Conservation (phyloP, 257 asterid genomes). For the Capsicum baccatum region DNA sequence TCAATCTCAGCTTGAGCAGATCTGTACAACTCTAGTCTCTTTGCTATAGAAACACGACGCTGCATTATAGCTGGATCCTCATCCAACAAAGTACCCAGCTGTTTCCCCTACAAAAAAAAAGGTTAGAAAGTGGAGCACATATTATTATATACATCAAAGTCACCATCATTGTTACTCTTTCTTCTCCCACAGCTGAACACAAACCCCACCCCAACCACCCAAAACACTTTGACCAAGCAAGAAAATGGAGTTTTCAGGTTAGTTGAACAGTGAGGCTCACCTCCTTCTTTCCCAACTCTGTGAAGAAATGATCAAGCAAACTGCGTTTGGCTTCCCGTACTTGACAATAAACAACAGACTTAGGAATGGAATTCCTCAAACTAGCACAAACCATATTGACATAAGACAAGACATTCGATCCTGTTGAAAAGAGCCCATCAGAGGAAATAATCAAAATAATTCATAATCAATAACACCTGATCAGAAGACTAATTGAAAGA, state of each 20-base stretch:
- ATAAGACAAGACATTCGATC: slow-evolving; percentile 86
- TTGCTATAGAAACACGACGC: slow-evolving; percentile 70
- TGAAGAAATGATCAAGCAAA: slow-evolving; percentile 89
- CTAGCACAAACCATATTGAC: slow-evolving; percentile 95
- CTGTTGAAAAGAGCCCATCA: slow-evolving; percentile 45
- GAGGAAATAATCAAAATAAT: neutral
- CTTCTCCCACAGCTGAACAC: neutral
- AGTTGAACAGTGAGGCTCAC: slow-evolving; percentile 41
- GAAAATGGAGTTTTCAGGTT: neutral
- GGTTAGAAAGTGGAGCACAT: neutral
- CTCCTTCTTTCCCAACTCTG: slow-evolving; percentile 90
- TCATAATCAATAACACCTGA: neutral
- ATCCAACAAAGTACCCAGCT: slow-evolving; percentile 80
- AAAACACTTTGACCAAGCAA: neutral
- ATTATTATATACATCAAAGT: neutral
- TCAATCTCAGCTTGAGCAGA: slow-evolving; percentile 94
- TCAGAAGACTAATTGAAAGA: slow-evolving; percentile 6
- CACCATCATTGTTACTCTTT: neutral
- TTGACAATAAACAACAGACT: slow-evolving; percentile 95
- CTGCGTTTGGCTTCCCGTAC: slow-evolving; percentile 99
- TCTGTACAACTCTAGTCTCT: slow-evolving; percentile 93
- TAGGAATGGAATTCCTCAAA: slow-evolving; percentile 92
- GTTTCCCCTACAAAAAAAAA: slow-evolving; percentile 62
- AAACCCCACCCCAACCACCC: neutral
- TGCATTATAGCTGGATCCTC: slow-evolving; percentile 99